Evolutionary conservation across 306 rosid species (phyloP).

Genomic region (Medicago arabica): DNA sequence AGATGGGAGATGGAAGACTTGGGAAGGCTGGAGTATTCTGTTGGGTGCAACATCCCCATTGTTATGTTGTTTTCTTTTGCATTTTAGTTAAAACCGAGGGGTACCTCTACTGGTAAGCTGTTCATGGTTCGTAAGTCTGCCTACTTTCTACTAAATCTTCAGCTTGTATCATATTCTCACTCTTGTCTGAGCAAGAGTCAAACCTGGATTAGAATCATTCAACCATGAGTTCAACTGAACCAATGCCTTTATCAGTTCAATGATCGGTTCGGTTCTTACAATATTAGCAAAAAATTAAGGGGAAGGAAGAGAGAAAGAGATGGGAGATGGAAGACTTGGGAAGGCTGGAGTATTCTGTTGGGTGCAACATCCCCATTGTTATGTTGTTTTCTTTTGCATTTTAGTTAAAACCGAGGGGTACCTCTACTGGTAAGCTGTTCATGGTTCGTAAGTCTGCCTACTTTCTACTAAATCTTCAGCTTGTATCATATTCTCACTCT

Average conservation of each 20-base stretch:
- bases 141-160: too few species aligned
- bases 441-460: background rate
- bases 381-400: slow-evolving; percentile 8
- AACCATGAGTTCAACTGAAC: background rate
- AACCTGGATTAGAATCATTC: too few species aligned
- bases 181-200: too few species aligned
- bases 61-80: too few species aligned
- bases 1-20: too few species aligned
- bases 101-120: too few species aligned
- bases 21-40: too few species aligned
- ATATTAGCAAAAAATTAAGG: background rate
- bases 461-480: slow-evolving; percentile 24
- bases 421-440: background rate
- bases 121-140: too few species aligned
- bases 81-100: too few species aligned
- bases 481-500: slow-evolving; percentile 35
- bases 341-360: background rate
- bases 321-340: background rate
- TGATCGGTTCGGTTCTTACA: background rate
- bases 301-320: background rate
- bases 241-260: background rate
- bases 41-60: too few species aligned
- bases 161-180: too few species aligned
- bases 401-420: slow-evolving; percentile 11
- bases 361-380: slow-evolving; percentile 17